Conservation (phyloP, 805 yeast species). For the Kuraishia ogatae region DNA sequence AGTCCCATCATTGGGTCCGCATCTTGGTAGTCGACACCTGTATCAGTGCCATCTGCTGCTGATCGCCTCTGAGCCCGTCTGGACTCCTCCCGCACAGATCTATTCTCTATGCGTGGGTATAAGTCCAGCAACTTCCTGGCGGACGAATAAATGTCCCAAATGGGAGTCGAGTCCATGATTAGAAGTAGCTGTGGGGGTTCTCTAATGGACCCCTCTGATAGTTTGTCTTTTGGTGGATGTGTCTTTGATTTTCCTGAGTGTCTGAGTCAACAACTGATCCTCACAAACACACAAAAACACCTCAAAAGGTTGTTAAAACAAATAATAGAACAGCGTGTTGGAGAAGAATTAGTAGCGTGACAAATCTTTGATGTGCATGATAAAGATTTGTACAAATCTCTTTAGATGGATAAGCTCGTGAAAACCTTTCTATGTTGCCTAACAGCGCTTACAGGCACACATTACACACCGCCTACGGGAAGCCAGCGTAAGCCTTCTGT, state of each 20-base stretch:
- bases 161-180: constrained; percentile 19
- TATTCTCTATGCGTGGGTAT: constrained; percentile 23
- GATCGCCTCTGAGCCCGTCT: constrained; percentile 12
- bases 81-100: constrained; percentile 21
- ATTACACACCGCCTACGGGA: not conserved
- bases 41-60: constrained; percentile 1
- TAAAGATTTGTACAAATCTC: not conserved
- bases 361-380: too few relatives aligned
- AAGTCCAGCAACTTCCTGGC: constrained; percentile 23
- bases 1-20: not conserved
- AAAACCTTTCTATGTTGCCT: not conserved
- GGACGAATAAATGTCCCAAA: constrained; percentile 26
- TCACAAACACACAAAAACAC: not conserved
- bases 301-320: not conserved
- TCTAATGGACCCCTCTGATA: not conserved
- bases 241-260: not conserved
- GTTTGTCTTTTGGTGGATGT: not conserved
- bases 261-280: not conserved
- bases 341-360: not conserved
- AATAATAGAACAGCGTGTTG: too few relatives aligned
- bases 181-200: not conserved
- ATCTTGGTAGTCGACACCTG: not conserved
- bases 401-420: not conserved
- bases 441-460: not conserved
- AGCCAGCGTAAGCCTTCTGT: not conserved